Percentiles rank a stretch among this genome's conserved stretches.
Conservation (phyloP, 2,329 filamentous ascomycete species). For the Venturia carpophila region DNA sequence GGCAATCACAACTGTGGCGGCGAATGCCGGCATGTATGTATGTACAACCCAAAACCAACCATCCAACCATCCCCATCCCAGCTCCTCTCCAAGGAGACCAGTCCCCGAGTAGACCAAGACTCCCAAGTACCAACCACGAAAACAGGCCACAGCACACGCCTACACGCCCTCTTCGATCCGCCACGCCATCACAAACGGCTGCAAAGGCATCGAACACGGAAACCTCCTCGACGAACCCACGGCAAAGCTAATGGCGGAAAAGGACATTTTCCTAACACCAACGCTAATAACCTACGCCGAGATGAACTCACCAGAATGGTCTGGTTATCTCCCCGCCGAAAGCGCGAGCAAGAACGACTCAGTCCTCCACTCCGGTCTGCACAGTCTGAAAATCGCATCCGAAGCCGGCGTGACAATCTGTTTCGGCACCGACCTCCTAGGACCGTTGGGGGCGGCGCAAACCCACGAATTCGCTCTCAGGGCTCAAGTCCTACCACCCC, state of each 20-base stretch:
- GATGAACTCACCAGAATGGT: conserved; percentile 40
- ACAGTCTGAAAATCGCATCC: conserved; percentile 25
- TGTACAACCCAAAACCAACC: conserved; percentile 50
- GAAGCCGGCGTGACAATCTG: background rate
- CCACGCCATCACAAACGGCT: conserved; percentile 49
- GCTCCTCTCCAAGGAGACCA: no score
- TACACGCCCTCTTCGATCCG: conserved; percentile 49
- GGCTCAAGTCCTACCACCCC: background rate
- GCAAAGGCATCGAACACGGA: conserved; percentile 52
- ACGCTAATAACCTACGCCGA: conserved; percentile 47
- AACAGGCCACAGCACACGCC: conserved; percentile 40
- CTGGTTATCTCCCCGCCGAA: conserved; percentile 38
- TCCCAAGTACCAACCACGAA: no score
- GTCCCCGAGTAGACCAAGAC: no score
- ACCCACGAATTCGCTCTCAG: background rate
- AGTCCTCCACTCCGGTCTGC: conserved; percentile 42
- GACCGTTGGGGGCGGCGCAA: background rate
- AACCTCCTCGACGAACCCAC: conserved; percentile 53
- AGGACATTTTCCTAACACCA: conserved; percentile 45
- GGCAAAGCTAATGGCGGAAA: conserved; percentile 44
- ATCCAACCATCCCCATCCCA: background rate
- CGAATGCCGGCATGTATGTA: conserved; percentile 32
- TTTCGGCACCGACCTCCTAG: background rate
- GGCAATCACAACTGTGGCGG: conserved; percentile 46
- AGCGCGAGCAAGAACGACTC: conserved; percentile 44